These are phyloP conservation scores for Verticillium zaregamsianum DNA, from an alignment of 2,329 filamentous ascomycete species.

Conservation along the genomic window DNA sequence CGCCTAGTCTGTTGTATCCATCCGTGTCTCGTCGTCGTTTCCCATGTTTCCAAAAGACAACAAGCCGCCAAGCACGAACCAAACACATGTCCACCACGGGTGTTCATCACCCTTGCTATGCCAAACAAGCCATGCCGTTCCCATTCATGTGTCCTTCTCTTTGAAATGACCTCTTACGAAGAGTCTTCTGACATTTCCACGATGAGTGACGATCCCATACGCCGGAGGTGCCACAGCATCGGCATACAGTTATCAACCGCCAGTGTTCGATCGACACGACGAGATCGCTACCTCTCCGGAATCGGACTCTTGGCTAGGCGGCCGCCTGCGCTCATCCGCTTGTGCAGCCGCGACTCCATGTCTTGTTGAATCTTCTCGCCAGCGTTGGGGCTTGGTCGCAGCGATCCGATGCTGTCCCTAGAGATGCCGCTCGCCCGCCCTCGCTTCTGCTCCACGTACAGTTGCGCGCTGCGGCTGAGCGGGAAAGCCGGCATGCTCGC, in stretches of 20 bases:
- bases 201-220: neutral
- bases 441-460: slow-evolving; percentile 80
- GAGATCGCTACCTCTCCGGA: slow-evolving; percentile 52
- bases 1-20: neutral
- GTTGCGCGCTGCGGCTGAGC: slow-evolving; percentile 71
- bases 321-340: slow-evolving; percentile 74
- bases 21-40: neutral
- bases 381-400: slow-evolving; percentile 44
- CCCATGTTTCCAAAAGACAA: neutral
- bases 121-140: neutral
- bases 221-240: slow-evolving; percentile 6
- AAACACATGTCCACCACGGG: neutral
- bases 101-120: neutral
- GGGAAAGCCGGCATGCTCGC: slow-evolving; percentile 72
- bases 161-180: neutral
- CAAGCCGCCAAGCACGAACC: slow-evolving; percentile 6
- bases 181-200: neutral
- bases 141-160: neutral
- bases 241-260: slow-evolving; percentile 7
- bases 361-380: slow-evolving; percentile 54
- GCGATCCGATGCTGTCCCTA: slow-evolving; percentile 56
- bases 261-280: slow-evolving; percentile 13
- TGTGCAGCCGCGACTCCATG: slow-evolving; percentile 67
- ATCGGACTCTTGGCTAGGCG: slow-evolving; percentile 63
- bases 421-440: slow-evolving; percentile 43